These are phyloP conservation scores for Silybum marianum DNA, from an alignment of 129 eudicot genomes.

Conservation along the genomic window DNA sequence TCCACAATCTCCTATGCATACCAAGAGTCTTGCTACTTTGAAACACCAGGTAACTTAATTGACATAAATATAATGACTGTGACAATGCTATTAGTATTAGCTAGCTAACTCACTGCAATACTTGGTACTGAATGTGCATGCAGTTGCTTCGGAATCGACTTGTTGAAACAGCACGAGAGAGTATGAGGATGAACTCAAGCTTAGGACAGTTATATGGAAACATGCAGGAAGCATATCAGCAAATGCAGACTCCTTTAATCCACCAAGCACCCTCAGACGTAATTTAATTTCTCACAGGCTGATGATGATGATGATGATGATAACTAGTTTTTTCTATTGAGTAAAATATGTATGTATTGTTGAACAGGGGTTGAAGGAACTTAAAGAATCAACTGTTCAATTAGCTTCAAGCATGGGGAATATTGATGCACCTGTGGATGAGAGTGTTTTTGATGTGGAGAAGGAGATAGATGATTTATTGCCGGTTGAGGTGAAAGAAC, in stretches of 20 bases:
- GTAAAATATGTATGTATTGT: not conserved
- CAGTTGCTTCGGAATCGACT: constrained; percentile 92
- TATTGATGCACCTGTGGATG: constrained; percentile 89
- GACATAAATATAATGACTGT: not conserved
- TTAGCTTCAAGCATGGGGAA: constrained; percentile 86
- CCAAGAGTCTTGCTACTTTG: constrained; percentile 96
- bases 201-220: constrained; percentile 83
- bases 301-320: not conserved
- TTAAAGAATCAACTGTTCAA: constrained; percentile 80
- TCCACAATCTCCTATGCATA: constrained; percentile 99
- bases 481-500: constrained; percentile 97
- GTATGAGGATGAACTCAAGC: constrained; percentile 74
- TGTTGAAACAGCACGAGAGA: constrained; percentile 78
- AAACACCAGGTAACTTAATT: constrained; percentile 78
- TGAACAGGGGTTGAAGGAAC: constrained; percentile 79
- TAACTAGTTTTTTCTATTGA: not conserved
- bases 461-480: constrained; percentile 91
- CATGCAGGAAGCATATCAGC: constrained; percentile 95
- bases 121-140: constrained; percentile 34
- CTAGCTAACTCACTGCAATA: not conserved
- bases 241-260: constrained; percentile 95
- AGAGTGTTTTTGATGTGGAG: constrained; percentile 82
- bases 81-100: not conserved
- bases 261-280: constrained; percentile 79
- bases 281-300: not conserved